Base-by-base conservation (phyloP, 331 rosid species). In the Quercus tomentella region DNA sequence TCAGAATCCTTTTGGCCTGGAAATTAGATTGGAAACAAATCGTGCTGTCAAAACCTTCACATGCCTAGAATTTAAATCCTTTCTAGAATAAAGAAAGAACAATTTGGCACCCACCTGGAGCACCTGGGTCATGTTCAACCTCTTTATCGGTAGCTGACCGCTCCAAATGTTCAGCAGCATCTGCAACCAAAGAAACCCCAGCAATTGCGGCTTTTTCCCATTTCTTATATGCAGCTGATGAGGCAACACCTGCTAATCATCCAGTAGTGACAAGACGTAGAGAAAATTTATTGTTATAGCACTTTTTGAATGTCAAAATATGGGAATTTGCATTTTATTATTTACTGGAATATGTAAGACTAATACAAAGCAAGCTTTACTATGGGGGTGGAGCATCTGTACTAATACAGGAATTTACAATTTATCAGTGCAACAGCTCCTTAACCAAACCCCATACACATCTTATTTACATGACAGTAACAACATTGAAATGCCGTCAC, bases 161-260 rank as follows among this genome's bases (percentile, higher is more conserved):
- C 88, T 96, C 99, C 90, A 96, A 84, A 84, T 91, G 97, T 90
- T 93, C 99, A 7, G 99, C 99, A 82, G 99, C 99, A 87, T 96
- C 98, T 56, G 99, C 99, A 86, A 96, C 99, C 84, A 96, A 86
- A 84, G 98, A 96, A 72, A 96, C 99, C 69, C 99, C 99, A 69
- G 98, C 99, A 70, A 96, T 93, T 74, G 99, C 99, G 74, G 98
- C 99, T 81, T 93, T 93, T 87, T 96, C 99, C 99, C 99, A 96
- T 84, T 93, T 93, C 84, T 77, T 93, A 89, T 91, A 91, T 4
- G 99, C 94, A 70, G 97, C 94, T 35, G 94, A 76, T 28, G 97
- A 88, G 80, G 37, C 73, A 66, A 83, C 73, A 60, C 91, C 97
- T 86, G 85, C 83, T 73, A 80, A 74, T 31, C 60, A 72, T 80